Evolutionary conservation across 139 green algal genomes (phyloP).

Genomic region (Chara braunii): DNA sequence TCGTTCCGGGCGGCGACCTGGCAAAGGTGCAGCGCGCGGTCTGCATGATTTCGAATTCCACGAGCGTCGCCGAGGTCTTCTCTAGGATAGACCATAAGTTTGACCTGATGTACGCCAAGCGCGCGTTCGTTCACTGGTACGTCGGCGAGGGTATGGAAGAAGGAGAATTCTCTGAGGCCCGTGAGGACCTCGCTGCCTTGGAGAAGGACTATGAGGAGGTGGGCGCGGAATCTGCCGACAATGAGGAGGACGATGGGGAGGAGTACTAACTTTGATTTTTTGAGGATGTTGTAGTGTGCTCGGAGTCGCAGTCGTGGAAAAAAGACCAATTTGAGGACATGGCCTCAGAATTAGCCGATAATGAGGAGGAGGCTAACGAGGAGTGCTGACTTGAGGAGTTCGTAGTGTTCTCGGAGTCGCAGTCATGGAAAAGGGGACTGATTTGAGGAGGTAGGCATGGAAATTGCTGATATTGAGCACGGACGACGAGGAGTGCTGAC

Average conservation of each 20-base stretch:
- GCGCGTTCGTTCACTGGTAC: conserved; percentile 99
- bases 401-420: too few species aligned
- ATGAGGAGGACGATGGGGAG: conserved; percentile 70
- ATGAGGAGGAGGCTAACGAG: too few species aligned
- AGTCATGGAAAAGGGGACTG: too few species aligned
- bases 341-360: too few species aligned
- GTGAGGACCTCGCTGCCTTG: conserved; percentile 92
- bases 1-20: conserved; percentile 93
- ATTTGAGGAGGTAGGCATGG: too few species aligned
- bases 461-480: too few species aligned
- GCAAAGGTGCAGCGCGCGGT: conserved; percentile 98
- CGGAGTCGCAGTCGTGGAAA: too few species aligned
- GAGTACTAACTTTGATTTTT: conserved; percentile 82
- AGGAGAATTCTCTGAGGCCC: conserved; percentile 72
- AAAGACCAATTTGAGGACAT: too few species aligned
- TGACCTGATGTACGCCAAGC: conserved; percentile 99
- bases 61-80: conserved; percentile 94
- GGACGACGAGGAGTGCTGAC: too few species aligned
- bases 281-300: too few species aligned
- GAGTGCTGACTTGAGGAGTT: too few species aligned
- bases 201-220: conserved; percentile 99
- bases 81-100: conserved; percentile 98
- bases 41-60: conserved; percentile 99
- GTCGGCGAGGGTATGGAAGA: conserved; percentile 97
- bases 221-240: conserved; percentile 76